These are phyloP conservation scores for Cudoniella acicularis DNA, from an alignment of 495 filamentous ascomycete species.

Conservation along the genomic window DNA sequence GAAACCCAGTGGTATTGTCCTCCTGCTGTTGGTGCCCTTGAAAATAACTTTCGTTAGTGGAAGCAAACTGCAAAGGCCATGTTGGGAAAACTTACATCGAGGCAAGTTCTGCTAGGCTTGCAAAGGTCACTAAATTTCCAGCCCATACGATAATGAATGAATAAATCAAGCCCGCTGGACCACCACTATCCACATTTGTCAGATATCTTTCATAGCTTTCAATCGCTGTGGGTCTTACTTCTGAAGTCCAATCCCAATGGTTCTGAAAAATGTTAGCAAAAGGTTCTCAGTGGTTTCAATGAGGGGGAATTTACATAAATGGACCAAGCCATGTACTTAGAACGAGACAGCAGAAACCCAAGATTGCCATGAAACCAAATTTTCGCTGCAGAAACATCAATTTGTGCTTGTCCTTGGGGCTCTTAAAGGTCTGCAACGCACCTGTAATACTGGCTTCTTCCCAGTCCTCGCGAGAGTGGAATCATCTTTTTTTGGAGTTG, in stretches of 20 bases:
- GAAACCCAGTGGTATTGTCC: constrained; percentile 48
- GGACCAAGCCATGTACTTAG: constrained; percentile 41
- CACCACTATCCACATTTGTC: constrained; percentile 33
- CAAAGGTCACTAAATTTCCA: constrained; percentile 41
- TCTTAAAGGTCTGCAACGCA: too few relatives aligned
- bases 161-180: constrained; percentile 50
- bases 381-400: constrained; percentile 20
- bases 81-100: constrained; percentile 32
- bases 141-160: constrained; percentile 48
- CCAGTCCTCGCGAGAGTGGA: too few relatives aligned
- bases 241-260: not conserved
- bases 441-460: too few relatives aligned
- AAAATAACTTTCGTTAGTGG: too few relatives aligned
- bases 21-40: constrained; percentile 13
- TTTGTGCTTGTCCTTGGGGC: too few relatives aligned
- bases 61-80: too few relatives aligned
- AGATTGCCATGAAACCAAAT: constrained; percentile 42
- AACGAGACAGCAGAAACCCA: constrained; percentile 40
- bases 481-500: too few relatives aligned
- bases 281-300: not conserved
- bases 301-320: constrained; percentile 16
- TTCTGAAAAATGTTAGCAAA: not conserved
- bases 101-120: constrained; percentile 43
- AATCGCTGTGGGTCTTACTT: not conserved
- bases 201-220: too few relatives aligned